Base-by-base conservation (phyloP, 495 filamentous ascomycete species). In the Penicillium taxi region DNA sequence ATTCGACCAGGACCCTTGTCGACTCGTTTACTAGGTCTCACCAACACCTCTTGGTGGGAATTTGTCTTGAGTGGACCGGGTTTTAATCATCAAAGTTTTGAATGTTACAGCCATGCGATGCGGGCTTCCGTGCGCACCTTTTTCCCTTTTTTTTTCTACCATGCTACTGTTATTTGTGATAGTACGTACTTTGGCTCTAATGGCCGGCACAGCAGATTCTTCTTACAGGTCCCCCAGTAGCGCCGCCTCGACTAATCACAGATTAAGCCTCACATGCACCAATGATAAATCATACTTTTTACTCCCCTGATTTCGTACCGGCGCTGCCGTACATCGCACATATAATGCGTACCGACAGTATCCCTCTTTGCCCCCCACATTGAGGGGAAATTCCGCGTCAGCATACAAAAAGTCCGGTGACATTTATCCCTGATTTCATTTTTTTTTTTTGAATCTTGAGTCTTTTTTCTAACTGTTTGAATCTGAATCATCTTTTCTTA, bases 281-380 rank as follows among this genome's bases (percentile, higher is more conserved):
- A 66, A 66, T 64, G 32, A 53, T 42, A 38, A 41, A 26, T 14
- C 32, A 19, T 26, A 33, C 9, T 8, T 41, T 48, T 48, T 47
- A 40, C 35, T 48, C 37, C 40, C 30, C 18, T 35, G 38, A 24
- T 41, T 47, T 42, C 38, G 44, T 39, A 45, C 39, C 50, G 50
- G 52, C 25, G 25, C 47, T 31, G 45, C 51, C 40, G 56, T 64
- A 42, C 46, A 58, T 53, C 47, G 20, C 45, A 45, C 38, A 43
- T 48, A 55, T 50, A 44, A 58, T 55, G 37, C 37, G n/a, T n/a
- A n/a, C n/a, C n/a, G n/a, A n/a, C 45, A 38, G 41, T 47, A 42
- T 38, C 25, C 12, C n/a, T 9, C 8, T 29, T 34, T 34, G 3
- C 34, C 13, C 35, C 17, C 30, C 30, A 32, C 30, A 32, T 32